phyloP scores from a whole-genome alignment of 257 asterid genomes.

The Plectranthus barbatus region DNA sequence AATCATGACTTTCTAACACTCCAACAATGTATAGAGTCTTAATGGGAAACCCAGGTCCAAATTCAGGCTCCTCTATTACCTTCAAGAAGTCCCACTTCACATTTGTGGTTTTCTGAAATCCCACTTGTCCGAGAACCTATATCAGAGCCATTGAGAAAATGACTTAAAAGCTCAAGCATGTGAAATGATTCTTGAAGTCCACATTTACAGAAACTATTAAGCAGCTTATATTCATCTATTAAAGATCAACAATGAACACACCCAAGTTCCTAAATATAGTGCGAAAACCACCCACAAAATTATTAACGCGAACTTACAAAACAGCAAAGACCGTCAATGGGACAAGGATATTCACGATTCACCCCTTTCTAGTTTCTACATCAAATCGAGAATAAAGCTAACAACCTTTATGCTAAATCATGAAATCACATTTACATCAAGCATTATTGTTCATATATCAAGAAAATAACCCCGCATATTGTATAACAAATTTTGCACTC shows the following conservation, averaged over 20 bases:
- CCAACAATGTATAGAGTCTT: constrained; percentile 58
- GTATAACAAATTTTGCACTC: background rate
- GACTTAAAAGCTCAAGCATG: background rate
- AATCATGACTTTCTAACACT: constrained; percentile 27
- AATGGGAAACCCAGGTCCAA: constrained; percentile 68
- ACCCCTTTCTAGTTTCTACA: background rate
- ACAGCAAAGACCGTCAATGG: background rate
- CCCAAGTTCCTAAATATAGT: background rate
- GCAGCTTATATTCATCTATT: background rate
- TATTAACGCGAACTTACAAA: background rate
- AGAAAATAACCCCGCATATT: background rate
- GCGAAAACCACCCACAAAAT: background rate
- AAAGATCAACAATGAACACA: background rate
- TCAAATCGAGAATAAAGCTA: background rate
- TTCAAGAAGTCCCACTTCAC: constrained; percentile 56
- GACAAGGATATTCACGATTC: background rate
- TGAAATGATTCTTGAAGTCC: background rate
- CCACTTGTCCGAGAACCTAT: constrained; percentile 55
- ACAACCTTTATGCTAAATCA: background rate
- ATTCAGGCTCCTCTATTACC: constrained; percentile 73
- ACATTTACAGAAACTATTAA: background rate
- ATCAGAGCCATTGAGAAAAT: constrained; percentile 12
- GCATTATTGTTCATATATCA: background rate
- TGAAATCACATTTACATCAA: background rate
- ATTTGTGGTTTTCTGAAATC: constrained; percentile 27